Evolutionary conservation across 2,329 filamentous ascomycete genomes (phyloP), one percentile per base, ranked within the genome.

Genomic region (Fusarium denticulatum): DNA sequence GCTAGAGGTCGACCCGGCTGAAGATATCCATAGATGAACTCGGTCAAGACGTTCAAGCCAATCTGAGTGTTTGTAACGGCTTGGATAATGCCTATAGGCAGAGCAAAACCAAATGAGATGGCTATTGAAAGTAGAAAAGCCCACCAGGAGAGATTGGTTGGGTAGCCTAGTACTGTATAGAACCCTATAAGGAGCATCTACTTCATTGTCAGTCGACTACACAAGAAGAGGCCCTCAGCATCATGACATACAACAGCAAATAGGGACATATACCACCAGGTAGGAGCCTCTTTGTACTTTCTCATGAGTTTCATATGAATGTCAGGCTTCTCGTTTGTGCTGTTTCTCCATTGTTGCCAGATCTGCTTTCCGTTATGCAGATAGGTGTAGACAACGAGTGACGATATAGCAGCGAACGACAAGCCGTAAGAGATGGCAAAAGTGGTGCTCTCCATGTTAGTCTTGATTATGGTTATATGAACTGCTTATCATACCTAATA

Each of bases 11-110:
- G 84, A 6, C 93, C 93, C 0, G 92, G 92, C 71, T 93, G 91
- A 76, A 94, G 92, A 77, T 94, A 94, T 3, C 93, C 93, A 66
- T 90, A 90, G 8, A 95, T 83, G 72, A 94, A 93, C 82, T 94
- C 92, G 2, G 92, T 93, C 70, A 94, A 83, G 32, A 95, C 92
- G 71, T 94, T 94, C 40, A 94, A 84, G 4, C 91, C 91, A 42
- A 94, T 90, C 83, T 93, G 84, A 79, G 92, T 91, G 77, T 93
- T 90, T 8, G 92, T 92, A 9, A 91, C 86, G 42, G 91, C 92
- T 76, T 93, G 88, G 39, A 94, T 89, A 66, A 94, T 93, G 45
- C 90, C 90, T 52, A 91, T 91, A 1, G 92, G 92, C 18, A 94
- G 81, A 14, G 90, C 85, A 79, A 92, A 94, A 14, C 86, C 81